phyloP scores from a whole-genome alignment of 176 grass and related monocot species.

The Hordeum marinum region DNA sequence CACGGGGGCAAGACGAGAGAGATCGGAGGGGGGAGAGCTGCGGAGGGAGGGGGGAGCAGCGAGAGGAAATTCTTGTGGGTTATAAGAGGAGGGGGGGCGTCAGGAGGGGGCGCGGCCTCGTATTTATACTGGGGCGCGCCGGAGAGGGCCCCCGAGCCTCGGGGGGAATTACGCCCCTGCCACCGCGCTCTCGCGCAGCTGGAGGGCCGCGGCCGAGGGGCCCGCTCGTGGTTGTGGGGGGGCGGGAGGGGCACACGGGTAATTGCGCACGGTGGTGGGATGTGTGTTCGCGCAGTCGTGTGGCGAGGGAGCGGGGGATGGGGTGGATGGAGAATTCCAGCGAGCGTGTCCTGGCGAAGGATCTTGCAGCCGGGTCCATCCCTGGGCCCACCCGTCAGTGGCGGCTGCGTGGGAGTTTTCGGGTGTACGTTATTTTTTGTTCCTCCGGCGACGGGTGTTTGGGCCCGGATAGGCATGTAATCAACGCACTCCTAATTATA shows the following conservation, averaged over 20 bases:
- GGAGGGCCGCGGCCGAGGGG: fast-evolving
- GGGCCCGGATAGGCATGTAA: no score
- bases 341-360: not conserved
- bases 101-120: not conserved
- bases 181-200: fast-evolving
- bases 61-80: not conserved
- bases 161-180: fast-evolving
- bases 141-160: fast-evolving
- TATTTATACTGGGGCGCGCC: not conserved
- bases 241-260: fast-evolving
- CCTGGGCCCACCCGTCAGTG: no score
- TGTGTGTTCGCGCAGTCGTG: not conserved
- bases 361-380: no score
- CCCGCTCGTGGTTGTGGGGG: not conserved
- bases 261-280: not conserved
- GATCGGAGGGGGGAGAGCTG: not conserved
- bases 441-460: no score
- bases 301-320: not conserved
- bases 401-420: no score
- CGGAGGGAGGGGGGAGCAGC: not conserved
- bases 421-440: no score
- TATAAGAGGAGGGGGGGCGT: not conserved
- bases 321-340: not conserved
- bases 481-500: no score
- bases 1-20: not conserved